phyloP scores from a whole-genome alignment of 768 basidiomycete genomes.

The Leccinum subgranulosum region DNA sequence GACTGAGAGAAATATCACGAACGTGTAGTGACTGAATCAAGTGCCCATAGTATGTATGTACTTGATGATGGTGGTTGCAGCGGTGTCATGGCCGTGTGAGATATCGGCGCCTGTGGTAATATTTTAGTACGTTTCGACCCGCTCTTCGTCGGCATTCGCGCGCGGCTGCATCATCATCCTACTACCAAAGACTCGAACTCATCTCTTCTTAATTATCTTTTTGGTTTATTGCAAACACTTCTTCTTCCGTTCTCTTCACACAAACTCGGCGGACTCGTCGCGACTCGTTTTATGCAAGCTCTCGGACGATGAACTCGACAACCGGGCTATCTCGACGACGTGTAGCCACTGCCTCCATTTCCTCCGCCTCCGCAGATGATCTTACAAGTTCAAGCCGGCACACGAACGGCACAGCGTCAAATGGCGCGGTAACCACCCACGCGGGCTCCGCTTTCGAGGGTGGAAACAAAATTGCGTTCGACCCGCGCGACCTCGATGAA shows the following conservation, averaged over 20 bases:
- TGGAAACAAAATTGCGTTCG: constrained; percentile 86
- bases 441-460: constrained; percentile 85
- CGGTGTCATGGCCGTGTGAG: not conserved
- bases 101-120: not conserved
- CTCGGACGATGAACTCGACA: constrained; percentile 45
- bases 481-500: constrained; percentile 84
- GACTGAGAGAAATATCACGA: not conserved
- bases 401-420: constrained; percentile 28
- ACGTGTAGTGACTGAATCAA: not conserved
- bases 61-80: not conserved
- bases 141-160: not conserved
- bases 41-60: not conserved
- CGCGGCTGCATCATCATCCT: constrained; percentile 8
- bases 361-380: constrained; percentile 38
- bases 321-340: constrained; percentile 59
- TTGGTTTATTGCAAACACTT: not conserved
- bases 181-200: not conserved
- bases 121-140: constrained; percentile 9
- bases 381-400: constrained; percentile 29
- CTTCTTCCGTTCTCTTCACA: constrained; percentile 4
- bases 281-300: constrained; percentile 14
- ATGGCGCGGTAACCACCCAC: constrained; percentile 43
- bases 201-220: not conserved
- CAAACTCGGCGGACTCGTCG: not conserved
- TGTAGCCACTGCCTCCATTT: constrained; percentile 42